These are phyloP conservation scores for Russula dissimulans DNA, from an alignment of 768 basidiomycete species.

Conservation along the genomic window DNA sequence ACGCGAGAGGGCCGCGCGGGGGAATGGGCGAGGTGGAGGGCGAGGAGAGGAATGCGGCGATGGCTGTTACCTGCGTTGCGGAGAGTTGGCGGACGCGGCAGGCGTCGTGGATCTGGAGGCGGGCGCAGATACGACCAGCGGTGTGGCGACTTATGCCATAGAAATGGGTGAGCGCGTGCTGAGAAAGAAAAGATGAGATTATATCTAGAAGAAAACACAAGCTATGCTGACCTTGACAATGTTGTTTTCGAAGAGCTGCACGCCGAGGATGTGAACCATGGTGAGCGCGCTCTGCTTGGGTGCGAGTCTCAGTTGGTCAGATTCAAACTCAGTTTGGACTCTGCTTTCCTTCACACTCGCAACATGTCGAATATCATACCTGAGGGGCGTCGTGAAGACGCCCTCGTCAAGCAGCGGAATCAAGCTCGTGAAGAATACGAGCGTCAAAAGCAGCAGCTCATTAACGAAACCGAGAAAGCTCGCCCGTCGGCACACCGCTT, in stretches of 20 bases:
- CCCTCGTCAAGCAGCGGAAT: slow-evolving; percentile 72
- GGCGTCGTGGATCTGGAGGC: slow-evolving; percentile 84
- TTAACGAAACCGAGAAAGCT: slow-evolving; percentile 87
- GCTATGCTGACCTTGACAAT: slow-evolving; percentile 54
- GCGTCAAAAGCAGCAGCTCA: slow-evolving; percentile 69
- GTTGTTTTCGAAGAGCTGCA: slow-evolving; percentile 68
- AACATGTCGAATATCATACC: slow-evolving; percentile 66
- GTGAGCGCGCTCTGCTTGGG: background rate
- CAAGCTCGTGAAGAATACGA: slow-evolving; percentile 76
- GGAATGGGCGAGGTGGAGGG: slow-evolving; percentile 67
- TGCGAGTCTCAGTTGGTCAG: background rate
- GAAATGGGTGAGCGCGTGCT: slow-evolving; percentile 89
- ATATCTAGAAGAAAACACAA: background rate
- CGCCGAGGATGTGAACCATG: slow-evolving; percentile 86
- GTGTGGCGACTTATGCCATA: slow-evolving; percentile 78
- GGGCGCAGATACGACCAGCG: slow-evolving; percentile 77
- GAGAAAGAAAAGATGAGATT: slow-evolving; percentile 4
- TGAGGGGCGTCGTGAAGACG: slow-evolving; percentile 82
- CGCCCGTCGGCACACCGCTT: slow-evolving; percentile 83
- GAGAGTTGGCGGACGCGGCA: slow-evolving; percentile 75
- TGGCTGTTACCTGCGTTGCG: slow-evolving; percentile 77
- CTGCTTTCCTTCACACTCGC: slow-evolving; percentile 5
- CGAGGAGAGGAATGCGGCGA: slow-evolving; percentile 92
- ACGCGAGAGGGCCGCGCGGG: slow-evolving; percentile 58
- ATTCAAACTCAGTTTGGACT: slow-evolving; percentile 14